Conservation (phyloP, 495 filamentous ascomycete genomes). For the Lentithecium fluviatile region DNA sequence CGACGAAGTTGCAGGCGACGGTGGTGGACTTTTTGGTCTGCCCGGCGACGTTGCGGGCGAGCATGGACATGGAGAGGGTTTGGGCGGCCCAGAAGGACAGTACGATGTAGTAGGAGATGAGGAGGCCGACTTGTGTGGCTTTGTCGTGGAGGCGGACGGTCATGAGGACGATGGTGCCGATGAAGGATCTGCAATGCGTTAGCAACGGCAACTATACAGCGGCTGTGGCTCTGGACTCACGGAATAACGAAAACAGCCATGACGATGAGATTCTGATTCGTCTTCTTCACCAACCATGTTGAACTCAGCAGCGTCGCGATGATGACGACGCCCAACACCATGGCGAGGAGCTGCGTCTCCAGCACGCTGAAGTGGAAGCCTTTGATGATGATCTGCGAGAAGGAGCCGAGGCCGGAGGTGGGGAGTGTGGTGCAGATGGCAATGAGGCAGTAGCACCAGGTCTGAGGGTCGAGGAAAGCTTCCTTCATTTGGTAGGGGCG, state of each 20-base stretch:
- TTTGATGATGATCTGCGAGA: conserved; percentile 62
- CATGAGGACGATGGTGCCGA: conserved; percentile 59
- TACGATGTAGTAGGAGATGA: conserved; percentile 60
- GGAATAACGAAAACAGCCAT: conserved; percentile 66
- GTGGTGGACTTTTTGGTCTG: conserved; percentile 67
- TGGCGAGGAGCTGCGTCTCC: conserved; percentile 52
- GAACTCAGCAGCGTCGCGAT: conserved; percentile 63
- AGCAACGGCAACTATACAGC: neutral
- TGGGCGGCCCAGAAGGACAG: conserved; percentile 62
- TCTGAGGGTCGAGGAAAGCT: conserved; percentile 59
- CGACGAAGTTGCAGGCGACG: conserved; percentile 57
- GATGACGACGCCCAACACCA: conserved; percentile 67
- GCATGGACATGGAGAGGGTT: conserved; percentile 57
- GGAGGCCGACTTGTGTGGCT: conserved; percentile 50
- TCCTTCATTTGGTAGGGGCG: conserved; percentile 54
- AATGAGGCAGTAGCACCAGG: conserved; percentile 63
- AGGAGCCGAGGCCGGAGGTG: conserved; percentile 59
- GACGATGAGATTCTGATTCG: conserved; percentile 60
- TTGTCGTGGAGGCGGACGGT: conserved; percentile 49
- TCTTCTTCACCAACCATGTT: conserved; percentile 63
- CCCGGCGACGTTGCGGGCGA: conserved; percentile 56
- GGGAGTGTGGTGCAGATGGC: conserved; percentile 58
- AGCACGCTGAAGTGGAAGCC: conserved; percentile 60
- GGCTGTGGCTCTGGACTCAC: conserved; percentile 43
- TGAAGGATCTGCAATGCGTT: conserved; percentile 45